Evolutionary conservation across 805 yeast species (phyloP).

Genomic region (Yarrowia sp.): DNA sequence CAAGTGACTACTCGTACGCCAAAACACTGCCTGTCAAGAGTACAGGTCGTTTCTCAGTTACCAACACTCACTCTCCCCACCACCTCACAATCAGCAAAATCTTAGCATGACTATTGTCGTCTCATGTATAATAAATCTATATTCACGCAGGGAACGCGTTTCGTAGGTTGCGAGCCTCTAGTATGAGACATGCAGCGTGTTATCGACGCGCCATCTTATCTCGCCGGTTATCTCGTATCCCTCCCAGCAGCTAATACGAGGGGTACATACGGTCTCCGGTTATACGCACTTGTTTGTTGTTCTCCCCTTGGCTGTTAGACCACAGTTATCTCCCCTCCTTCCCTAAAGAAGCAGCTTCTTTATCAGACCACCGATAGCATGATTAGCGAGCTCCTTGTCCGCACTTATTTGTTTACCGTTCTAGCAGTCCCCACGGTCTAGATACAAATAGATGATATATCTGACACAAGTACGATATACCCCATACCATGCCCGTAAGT

Average conservation of each 20-base stretch:
- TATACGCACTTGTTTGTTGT: neutral
- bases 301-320: neutral
- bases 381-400: neutral
- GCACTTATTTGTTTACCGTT: neutral
- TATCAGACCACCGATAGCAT: constrained; percentile 7
- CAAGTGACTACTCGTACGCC: too few species aligned
- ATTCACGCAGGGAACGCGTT: neutral
- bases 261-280: neutral
- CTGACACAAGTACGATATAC: too few species aligned
- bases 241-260: neutral
- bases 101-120: constrained; percentile 29
- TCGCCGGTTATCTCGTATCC: constrained; percentile 8
- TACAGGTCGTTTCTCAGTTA: too few species aligned
- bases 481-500: too few species aligned
- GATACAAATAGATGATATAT: too few species aligned
- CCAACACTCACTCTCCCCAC: neutral
- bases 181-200: neutral
- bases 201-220: neutral
- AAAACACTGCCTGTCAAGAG: too few species aligned
- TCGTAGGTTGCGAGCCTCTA: too few species aligned
- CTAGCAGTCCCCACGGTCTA: too few species aligned
- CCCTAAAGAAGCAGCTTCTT: neutral
- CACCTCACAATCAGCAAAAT: constrained; percentile 13
- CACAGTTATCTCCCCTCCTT: neutral
- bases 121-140: constrained; percentile 31